These are phyloP conservation scores for Phytophthora multivora DNA, from an alignment of 352 stramenopile species.

Conservation along the genomic window DNA sequence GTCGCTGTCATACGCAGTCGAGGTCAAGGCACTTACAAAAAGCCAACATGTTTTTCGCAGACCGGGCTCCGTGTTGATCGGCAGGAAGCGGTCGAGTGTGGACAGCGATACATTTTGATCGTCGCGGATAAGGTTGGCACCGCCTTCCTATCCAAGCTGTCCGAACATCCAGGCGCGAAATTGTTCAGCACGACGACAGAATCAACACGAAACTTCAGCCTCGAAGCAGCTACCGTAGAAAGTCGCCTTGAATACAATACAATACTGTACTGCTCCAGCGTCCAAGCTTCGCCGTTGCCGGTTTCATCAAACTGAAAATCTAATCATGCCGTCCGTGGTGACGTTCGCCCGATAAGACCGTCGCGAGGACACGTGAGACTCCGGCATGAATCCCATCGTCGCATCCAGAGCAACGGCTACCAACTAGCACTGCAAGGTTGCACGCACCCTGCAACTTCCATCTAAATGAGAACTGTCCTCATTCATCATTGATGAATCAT, in stretches of 20 bases:
- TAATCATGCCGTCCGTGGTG: neutral
- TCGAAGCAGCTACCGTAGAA: no score
- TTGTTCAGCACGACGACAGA: conserved; percentile 24
- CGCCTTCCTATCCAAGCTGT: neutral
- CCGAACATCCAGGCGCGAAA: conserved; percentile 26
- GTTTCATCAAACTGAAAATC: neutral
- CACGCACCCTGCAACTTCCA: neutral
- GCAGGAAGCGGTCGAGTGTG: conserved; percentile 13
- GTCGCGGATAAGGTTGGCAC: conserved; percentile 13
- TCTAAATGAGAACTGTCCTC: neutral
- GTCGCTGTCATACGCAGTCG: conserved; percentile 26
- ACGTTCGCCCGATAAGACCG: conserved; percentile 1
- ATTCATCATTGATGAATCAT: no score
- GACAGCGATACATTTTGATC: conserved; percentile 16
- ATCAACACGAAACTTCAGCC: no score
- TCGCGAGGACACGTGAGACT: neutral
- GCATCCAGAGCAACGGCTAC: neutral
- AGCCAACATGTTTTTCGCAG: conserved; percentile 30
- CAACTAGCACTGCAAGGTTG: neutral
- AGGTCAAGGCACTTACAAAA: conserved; percentile 14
- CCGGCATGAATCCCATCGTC: neutral
- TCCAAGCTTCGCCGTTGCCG: neutral
- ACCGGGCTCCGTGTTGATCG: conserved; percentile 13
- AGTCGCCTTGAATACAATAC: no score
- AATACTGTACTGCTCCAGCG: no score